Conservation (phyloP, 257 asterid genomes). For the Penstemon davidsonii region DNA sequence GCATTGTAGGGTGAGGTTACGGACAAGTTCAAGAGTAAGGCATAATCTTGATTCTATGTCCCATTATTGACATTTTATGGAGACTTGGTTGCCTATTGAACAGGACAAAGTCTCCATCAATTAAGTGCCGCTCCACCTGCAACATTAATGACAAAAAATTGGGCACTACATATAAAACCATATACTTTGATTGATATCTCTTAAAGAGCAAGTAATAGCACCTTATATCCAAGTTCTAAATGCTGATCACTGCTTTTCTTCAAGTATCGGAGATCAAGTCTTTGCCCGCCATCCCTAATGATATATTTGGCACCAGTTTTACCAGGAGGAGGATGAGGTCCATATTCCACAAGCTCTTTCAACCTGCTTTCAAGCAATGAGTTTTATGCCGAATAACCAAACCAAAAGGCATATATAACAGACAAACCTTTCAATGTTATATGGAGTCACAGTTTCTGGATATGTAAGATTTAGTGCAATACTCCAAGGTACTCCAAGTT, state of each 20-base stretch:
- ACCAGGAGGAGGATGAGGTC: constrained; percentile 99
- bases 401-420: constrained; percentile 19
- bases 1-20: constrained; percentile 99
- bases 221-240: constrained; percentile 97
- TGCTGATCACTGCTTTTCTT: constrained; percentile 97
- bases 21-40: constrained; percentile 95
- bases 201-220: constrained; percentile 21
- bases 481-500: constrained; percentile 99
- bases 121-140: constrained; percentile 98
- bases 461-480: constrained; percentile 96
- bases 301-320: constrained; percentile 99
- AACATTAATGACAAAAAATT: constrained; percentile 26
- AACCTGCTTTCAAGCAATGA: constrained; percentile 51
- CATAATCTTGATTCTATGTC: constrained; percentile 96
- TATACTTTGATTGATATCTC: constrained; percentile 10
- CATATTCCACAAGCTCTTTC: constrained; percentile 97
- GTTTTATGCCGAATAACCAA: constrained; percentile 21
- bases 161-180: constrained; percentile 23
- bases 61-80: constrained; percentile 99
- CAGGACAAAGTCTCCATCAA: constrained; percentile 94
- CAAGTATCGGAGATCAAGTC: constrained; percentile 98
- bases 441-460: constrained; percentile 99
- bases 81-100: constrained; percentile 98
- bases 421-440: constrained; percentile 89
- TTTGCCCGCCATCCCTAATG: constrained; percentile 97